Evolutionary conservation across 2,329 filamentous ascomycete species (phyloP).

Genomic region (Diaporthe velutina): DNA sequence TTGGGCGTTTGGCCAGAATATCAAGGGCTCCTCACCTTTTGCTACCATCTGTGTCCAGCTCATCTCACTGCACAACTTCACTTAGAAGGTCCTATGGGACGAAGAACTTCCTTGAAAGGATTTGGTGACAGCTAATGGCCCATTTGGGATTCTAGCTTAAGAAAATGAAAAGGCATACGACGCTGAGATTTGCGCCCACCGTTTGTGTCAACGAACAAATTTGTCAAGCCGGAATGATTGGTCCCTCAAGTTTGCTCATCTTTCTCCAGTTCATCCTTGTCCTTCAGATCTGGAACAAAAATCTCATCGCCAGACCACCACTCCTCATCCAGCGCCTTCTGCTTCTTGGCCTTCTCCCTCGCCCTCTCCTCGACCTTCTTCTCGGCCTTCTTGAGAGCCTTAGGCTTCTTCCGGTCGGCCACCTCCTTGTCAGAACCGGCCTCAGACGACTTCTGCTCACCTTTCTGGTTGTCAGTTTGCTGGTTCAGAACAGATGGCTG

Average conservation of each 20-base stretch:
- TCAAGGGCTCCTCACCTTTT: background rate
- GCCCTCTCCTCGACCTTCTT: background rate
- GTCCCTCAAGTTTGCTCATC: background rate
- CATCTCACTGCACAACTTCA: background rate
- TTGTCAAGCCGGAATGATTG: no score
- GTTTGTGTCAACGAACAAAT: background rate
- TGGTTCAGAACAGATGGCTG: background rate
- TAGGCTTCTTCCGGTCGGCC: background rate
- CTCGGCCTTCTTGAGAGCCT: background rate
- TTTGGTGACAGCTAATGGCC: background rate
- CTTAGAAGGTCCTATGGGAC: background rate
- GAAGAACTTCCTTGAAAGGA: background rate
- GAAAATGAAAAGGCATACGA: background rate
- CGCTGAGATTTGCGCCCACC: background rate
- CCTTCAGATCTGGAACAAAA: background rate
- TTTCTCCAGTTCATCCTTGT: background rate
- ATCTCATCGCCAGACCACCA: constrained; percentile 12
- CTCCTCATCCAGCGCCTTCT: background rate
- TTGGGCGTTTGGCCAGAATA: no score
- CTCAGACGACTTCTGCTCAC: background rate
- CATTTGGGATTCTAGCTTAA: background rate
- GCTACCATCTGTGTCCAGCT: background rate
- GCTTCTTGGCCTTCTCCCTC: background rate
- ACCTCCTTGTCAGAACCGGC: background rate
- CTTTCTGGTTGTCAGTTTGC: background rate